Base-by-base conservation (phyloP, 169 alveolate species). In the Cryptosporidium canis region DNA sequence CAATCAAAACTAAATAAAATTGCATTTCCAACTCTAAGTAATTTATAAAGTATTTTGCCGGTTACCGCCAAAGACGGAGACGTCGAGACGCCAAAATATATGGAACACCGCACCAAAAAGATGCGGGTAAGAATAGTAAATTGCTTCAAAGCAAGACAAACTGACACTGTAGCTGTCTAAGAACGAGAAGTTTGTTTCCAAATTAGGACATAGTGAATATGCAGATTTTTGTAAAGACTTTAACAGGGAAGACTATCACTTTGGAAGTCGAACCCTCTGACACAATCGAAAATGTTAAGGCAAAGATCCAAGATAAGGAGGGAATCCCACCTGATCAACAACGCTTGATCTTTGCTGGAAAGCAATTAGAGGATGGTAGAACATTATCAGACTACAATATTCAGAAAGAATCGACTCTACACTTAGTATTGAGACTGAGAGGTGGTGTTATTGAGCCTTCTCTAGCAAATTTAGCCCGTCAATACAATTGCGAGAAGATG, bases 391-490 rank as follows among this genome's bases (percentile, higher is more conserved):
- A 98, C 92, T 98, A 98, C 98, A 97, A 98, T 92, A 98, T 98
- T 91, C 98, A 96, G 94, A 97, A 97, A 94, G 99, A 97, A 92
- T 96, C 99, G 44, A 97, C 99, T n/a, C 96, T 98, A 45, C 99
- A 98, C 92, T 92, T 98, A 93, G 99, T 98, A 67, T 95, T 98
- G 85, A 95, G 99, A 90, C 96, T 99, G 63, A 96, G 99, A 92
- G 99, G 99, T 85, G 99, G 99, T 65, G 98, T 95, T 70, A 98
- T 98, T 92, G 99, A 98, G 94, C 99, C 99, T 53, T 96, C 99
- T 45, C 94, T 98, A 83, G 99, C 98, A 39, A 98, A 97, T 91
- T 94, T 99, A 87, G 99, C 99, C 44, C 98, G 98, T 93, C 97
- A 96, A 95, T 99, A 97, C 98, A 98, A 98, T 93, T 97, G 99